Evolutionary conservation across 2,329 filamentous ascomycete species (phyloP).

Genomic region (Xylariaceae sp.): DNA sequence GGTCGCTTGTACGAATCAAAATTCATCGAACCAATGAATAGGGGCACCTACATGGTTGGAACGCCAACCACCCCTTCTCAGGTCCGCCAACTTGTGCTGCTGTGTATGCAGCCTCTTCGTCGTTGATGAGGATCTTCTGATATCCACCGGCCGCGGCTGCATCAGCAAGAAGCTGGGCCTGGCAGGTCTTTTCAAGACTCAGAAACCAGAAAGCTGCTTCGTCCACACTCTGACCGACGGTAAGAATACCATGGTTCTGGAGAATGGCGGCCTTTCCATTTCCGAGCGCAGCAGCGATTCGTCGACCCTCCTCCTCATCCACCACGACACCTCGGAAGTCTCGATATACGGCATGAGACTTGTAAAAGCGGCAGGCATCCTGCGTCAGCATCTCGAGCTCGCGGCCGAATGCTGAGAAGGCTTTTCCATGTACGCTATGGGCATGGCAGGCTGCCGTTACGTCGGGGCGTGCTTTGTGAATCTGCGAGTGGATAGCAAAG

Average conservation of each 20-base stretch:
- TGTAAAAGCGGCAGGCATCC: slow-evolving; percentile 53
- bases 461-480: slow-evolving; percentile 54
- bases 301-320: slow-evolving; percentile 50
- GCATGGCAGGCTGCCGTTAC: slow-evolving; percentile 57
- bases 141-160: slow-evolving; percentile 41
- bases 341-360: slow-evolving; percentile 53
- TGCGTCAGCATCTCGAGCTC: slow-evolving; percentile 59
- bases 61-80: slow-evolving; percentile 32
- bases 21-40: not conserved
- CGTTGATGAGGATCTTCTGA: slow-evolving; percentile 28
- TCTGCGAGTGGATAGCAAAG: slow-evolving; percentile 56
- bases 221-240: slow-evolving; percentile 57
- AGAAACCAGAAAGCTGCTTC: slow-evolving; percentile 61
- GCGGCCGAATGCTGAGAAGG: slow-evolving; percentile 53
- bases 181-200: slow-evolving; percentile 56
- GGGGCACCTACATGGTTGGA: slow-evolving; percentile 24
- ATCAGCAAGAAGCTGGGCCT: slow-evolving; percentile 56
- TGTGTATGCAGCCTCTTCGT: slow-evolving; percentile 28
- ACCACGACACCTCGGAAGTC: slow-evolving; percentile 59
- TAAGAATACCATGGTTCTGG: slow-evolving; percentile 59
- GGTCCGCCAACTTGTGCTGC: slow-evolving; percentile 28
- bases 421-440: slow-evolving; percentile 54
- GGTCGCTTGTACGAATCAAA: not conserved
- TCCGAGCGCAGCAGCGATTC: slow-evolving; percentile 53
- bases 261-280: slow-evolving; percentile 51